These are phyloP conservation scores for Strigomonas galati DNA, from an alignment of 208 protist species.

Conservation along the genomic window DNA sequence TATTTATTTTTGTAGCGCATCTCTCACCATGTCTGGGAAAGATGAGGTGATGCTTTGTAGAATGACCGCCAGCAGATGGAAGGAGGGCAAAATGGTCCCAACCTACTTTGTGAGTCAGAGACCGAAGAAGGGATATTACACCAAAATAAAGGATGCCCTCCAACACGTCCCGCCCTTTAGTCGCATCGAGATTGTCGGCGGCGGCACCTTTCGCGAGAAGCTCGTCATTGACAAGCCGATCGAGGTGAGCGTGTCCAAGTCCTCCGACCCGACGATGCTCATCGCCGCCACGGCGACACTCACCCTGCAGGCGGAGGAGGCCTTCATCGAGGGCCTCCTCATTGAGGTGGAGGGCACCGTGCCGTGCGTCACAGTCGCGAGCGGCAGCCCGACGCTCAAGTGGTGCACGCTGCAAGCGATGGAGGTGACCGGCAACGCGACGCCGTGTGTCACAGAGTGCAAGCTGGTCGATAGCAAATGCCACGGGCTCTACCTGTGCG, in stretches of 20 bases:
- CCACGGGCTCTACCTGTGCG: slow-evolving; percentile 31
- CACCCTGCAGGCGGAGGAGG: slow-evolving; percentile 30
- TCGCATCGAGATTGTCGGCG: slow-evolving; percentile 42
- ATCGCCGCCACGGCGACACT: slow-evolving; percentile 23
- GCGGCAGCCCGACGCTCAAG: slow-evolving; percentile 24
- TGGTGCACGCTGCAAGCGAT: slow-evolving; percentile 33
- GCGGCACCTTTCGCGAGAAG: slow-evolving; percentile 34
- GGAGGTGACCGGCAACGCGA: slow-evolving; percentile 33
- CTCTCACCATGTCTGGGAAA: neutral
- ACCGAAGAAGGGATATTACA: slow-evolving; percentile 34
- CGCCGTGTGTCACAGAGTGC: slow-evolving; percentile 29
- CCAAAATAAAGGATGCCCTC: slow-evolving; percentile 29
- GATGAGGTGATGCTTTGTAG: slow-evolving; percentile 37
- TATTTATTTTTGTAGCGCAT: slow-evolving; percentile 4
- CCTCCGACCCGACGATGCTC: slow-evolving; percentile 18
- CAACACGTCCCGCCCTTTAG: slow-evolving; percentile 35
- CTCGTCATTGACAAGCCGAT: slow-evolving; percentile 39
- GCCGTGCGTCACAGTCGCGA: slow-evolving; percentile 18
- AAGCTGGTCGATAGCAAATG: slow-evolving; percentile 23
- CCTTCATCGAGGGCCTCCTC: slow-evolving; percentile 27
- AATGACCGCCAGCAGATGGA: slow-evolving; percentile 40
- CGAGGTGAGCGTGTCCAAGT: slow-evolving; percentile 34
- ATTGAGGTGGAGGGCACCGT: slow-evolving; percentile 23
- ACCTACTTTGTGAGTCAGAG: slow-evolving; percentile 51
- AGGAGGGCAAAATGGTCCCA: slow-evolving; percentile 26